Base-by-base conservation (phyloP, 306 rosid species). In the Alnus rubra region DNA sequence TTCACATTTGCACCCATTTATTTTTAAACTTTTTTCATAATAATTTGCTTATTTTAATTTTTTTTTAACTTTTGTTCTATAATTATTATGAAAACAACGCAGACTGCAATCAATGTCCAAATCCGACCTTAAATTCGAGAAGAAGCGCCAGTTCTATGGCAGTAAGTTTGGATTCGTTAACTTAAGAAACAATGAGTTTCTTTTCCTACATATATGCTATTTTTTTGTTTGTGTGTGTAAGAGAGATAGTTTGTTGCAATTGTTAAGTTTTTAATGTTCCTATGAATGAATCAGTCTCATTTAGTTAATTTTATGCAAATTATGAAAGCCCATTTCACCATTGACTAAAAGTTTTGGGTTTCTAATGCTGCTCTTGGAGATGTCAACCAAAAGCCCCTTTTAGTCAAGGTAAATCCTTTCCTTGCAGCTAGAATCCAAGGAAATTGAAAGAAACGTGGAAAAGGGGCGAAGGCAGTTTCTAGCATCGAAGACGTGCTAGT, bases 61-160 rank as follows among this genome's bases (percentile, higher is more conserved):
- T n/a, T n/a, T 73, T 49, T 23, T 39, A 39, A 5, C 23, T 37
- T 23, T 58, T 44, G 37, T 44, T 5, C 16, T 10, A 4, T 72
- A 56, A 18, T 69, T 31, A 39, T 51, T 31, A 39, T 51, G 14
- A n/a, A 67, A 15, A 37, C 3, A 35, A 19, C 68, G 79, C 84
- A 88, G 91, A 55, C 28, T 69, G 0, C 82, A 63, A 60, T 83
- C 84, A 18, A 18, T 9, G 7, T 68, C 72, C 9, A 88, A 81
- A 53, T 69, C 87, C 42, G 37, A 78, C 37, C 64, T 39, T 74
- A 88, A 83, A 62, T 78, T 78, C 9, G 82, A 85, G 11, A 85
- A 81, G 60, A 85, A 88, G 81, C 72, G 79, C n/a, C 75, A 81
- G n/a, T 88, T 88, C 74, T 88, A 88, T 69, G 45, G 87, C 68